Conservation (phyloP, 1,284 basidiomycete species). For the Moesziomyces sp. region DNA sequence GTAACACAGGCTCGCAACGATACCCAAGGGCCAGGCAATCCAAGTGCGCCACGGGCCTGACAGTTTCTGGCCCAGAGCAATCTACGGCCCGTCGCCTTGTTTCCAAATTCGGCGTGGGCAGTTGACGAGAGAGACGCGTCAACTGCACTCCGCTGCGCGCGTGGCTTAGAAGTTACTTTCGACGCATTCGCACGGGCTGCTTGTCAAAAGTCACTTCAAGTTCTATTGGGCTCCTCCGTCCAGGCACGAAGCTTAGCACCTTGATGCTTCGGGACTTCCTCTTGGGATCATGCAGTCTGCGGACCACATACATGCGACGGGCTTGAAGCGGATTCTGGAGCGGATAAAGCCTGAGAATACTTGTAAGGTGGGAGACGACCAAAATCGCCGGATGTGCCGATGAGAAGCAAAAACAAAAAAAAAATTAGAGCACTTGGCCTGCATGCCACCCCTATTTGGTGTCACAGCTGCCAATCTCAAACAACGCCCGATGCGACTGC, state of each 20-base stretch:
- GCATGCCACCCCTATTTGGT: slow-evolving; percentile 32
- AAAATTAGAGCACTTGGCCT: slow-evolving; percentile 1
- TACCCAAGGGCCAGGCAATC: too few species aligned
- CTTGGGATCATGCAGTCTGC: background rate
- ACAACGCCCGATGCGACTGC: background rate
- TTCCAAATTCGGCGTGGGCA: slow-evolving; percentile 27
- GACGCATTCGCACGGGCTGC: slow-evolving; percentile 7
- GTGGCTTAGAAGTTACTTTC: slow-evolving; percentile 24
- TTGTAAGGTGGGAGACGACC: background rate
- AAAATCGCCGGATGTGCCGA: background rate
- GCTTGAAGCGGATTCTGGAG: background rate
- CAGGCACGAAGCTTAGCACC: background rate
- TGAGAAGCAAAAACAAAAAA: background rate
- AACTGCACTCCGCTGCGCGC: background rate
- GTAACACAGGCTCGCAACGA: too few species aligned
- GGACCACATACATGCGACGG: background rate
- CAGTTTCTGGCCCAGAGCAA: background rate
- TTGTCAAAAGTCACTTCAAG: background rate
- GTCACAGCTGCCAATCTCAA: background rate
- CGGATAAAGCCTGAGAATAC: background rate
- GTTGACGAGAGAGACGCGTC: slow-evolving; percentile 10
- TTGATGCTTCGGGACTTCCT: too few species aligned
- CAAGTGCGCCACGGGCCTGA: too few species aligned
- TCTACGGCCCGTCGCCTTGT: background rate
- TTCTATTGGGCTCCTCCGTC: slow-evolving; percentile 2